A percentile compares a stretch with the other conserved stretches of the same genome.
Evolutionary conservation across 1,139 yeast genomes (phyloP).

Genomic region (Yamadazyma oceani): DNA sequence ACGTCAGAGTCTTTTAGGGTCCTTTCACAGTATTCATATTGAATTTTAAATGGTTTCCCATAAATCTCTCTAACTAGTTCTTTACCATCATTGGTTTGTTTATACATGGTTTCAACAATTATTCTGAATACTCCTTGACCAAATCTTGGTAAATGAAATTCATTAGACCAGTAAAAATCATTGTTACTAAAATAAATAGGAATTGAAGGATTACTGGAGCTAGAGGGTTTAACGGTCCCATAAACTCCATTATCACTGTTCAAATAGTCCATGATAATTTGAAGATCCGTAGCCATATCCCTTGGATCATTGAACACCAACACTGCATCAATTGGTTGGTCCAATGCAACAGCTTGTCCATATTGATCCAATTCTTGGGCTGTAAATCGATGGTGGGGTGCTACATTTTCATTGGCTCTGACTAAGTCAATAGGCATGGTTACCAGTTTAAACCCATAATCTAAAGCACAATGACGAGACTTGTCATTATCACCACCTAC

Average conservation of each 20-base stretch:
- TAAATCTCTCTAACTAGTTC: constrained; percentile 58
- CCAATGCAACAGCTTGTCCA: constrained; percentile 32
- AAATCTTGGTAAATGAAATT: constrained; percentile 73
- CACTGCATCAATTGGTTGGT: constrained; percentile 67
- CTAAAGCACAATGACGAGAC: constrained; percentile 68
- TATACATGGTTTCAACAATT: constrained; percentile 62
- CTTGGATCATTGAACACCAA: constrained; percentile 89
- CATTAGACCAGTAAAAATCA: constrained; percentile 91
- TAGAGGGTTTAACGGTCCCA: constrained; percentile 55
- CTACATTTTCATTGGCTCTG: constrained; percentile 52
- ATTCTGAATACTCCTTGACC: constrained; percentile 91
- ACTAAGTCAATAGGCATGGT: constrained; percentile 76
- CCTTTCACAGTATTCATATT: constrained; percentile 71
- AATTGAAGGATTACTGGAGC: constrained; percentile 51
- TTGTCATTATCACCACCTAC: constrained; percentile 81
- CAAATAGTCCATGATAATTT: constrained; percentile 71
- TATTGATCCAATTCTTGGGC: constrained; percentile 45
- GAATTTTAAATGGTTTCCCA: constrained; percentile 82
- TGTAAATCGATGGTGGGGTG: constrained; percentile 70
- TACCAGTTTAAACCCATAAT: constrained; percentile 81
- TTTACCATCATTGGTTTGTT: constrained; percentile 42
- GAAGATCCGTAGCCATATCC: constrained; percentile 85
- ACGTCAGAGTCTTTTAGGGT: constrained; percentile 40
- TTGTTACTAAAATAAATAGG: constrained; percentile 86
- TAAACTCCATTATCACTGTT: constrained; percentile 62